Conservation (phyloP, 2,329 filamentous ascomycete species). For the Fusarium brachygibbosum region DNA sequence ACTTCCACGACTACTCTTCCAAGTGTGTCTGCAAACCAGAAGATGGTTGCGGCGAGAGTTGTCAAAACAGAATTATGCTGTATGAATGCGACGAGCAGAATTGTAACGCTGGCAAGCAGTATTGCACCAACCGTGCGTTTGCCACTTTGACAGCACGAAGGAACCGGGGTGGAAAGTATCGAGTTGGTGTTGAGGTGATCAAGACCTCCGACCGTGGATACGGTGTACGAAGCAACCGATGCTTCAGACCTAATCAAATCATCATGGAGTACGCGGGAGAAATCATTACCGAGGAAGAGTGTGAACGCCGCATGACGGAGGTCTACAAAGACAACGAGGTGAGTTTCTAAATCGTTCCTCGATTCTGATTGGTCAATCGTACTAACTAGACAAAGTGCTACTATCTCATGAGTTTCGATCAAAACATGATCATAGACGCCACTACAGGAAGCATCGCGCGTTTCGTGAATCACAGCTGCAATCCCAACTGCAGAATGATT, state of each 20-base stretch:
- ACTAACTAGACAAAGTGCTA: slow-evolving; percentile 78
- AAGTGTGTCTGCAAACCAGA: slow-evolving; percentile 83
- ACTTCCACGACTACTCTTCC: slow-evolving; percentile 79
- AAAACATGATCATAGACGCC: slow-evolving; percentile 98
- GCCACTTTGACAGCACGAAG: slow-evolving; percentile 80
- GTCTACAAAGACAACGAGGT: slow-evolving; percentile 95
- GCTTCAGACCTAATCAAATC: slow-evolving; percentile 90
- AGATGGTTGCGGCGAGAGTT: slow-evolving; percentile 87
- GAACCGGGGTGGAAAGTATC: slow-evolving; percentile 85
- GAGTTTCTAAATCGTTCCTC: slow-evolving; percentile 51
- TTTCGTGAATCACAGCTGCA: slow-evolving; percentile 98
- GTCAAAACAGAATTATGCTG: slow-evolving; percentile 95
- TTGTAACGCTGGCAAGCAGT: slow-evolving; percentile 80
- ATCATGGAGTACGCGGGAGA: slow-evolving; percentile 99
- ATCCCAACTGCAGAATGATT: slow-evolving; percentile 97
- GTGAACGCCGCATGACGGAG: slow-evolving; percentile 92
- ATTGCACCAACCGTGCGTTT: slow-evolving; percentile 90
- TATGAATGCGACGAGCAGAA: slow-evolving; percentile 96
- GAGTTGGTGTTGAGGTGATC: slow-evolving; percentile 94
- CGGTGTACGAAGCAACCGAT: slow-evolving; percentile 90
- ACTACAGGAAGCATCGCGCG: slow-evolving; percentile 95
- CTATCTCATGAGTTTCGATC: slow-evolving; percentile 98
- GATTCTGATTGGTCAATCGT: slow-evolving; percentile 8
- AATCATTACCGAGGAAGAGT: slow-evolving; percentile 95
- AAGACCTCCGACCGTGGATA: slow-evolving; percentile 91